Evolutionary conservation across 1,284 basidiomycete genomes (phyloP).

Genomic region (Ganoderma resinaceum): DNA sequence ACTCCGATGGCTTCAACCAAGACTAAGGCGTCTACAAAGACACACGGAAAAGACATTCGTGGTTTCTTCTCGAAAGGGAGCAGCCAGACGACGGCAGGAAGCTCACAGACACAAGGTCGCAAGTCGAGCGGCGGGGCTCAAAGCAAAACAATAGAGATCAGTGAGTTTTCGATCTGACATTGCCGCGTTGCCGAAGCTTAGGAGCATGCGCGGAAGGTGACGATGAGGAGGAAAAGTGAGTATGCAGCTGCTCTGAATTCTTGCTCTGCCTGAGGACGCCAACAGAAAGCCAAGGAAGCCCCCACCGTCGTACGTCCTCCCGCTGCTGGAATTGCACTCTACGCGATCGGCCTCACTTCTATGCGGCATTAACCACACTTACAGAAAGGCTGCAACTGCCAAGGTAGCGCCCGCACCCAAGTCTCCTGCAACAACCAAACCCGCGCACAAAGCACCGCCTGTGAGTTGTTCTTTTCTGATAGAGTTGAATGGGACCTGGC

Average conservation of each 20-base stretch:
- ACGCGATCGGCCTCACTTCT: neutral
- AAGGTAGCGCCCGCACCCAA: neutral
- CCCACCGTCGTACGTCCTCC: neutral
- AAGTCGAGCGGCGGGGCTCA: no score
- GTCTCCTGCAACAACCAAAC: neutral
- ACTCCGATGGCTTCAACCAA: conserved; percentile 26
- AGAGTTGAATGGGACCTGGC: no score
- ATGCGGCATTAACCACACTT: neutral
- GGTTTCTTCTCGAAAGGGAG: conserved; percentile 48
- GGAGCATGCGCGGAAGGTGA: conserved; percentile 8
- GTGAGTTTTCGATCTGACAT: conserved; percentile 11
- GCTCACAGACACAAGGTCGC: conserved; percentile 22
- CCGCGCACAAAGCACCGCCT: neutral
- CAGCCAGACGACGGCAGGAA: conserved; percentile 24
- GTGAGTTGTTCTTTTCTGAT: conserved; percentile 1
- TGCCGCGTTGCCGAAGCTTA: neutral
- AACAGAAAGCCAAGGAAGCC: conserved; percentile 10
- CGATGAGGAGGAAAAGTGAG: conserved; percentile 11
- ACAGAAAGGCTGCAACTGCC: neutral
- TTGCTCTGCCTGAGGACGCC: neutral
- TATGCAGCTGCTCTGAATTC: neutral
- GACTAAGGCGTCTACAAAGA: conserved; percentile 33
- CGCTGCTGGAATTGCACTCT: no score
- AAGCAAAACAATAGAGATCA: conserved; percentile 25
- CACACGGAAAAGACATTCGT: conserved; percentile 50